A percentile compares a stretch with the other conserved stretches of the same genome.
Evolutionary conservation across 768 basidiomycete species (phyloP).

Genomic region (Leccinum variicolor): DNA sequence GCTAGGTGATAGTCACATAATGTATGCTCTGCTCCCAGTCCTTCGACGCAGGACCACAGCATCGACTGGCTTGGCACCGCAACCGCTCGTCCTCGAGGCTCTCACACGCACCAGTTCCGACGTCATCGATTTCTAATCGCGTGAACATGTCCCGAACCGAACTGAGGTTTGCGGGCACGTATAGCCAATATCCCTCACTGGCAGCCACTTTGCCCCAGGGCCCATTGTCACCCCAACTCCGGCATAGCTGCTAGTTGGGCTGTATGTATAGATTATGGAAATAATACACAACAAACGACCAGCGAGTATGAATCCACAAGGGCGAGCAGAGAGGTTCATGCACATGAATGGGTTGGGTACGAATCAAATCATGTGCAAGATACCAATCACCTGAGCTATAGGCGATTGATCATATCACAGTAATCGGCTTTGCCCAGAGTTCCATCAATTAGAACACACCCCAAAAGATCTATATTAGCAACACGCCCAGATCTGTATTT

Average conservation of each 20-base stretch:
- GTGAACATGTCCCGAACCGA: neutral
- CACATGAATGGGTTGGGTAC: neutral
- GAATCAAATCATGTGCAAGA: neutral
- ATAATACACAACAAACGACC: neutral
- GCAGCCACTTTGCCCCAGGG: neutral
- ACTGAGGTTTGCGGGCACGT: slow-evolving; percentile 12
- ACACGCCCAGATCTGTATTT: neutral
- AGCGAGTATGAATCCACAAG: neutral
- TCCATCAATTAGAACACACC: neutral
- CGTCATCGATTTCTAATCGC: neutral
- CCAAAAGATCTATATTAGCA: neutral
- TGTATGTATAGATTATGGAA: neutral
- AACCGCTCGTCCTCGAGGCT: neutral
- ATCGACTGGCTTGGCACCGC: neutral
- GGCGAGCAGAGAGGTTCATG: neutral
- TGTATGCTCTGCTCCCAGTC: neutral
- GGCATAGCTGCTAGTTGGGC: neutral
- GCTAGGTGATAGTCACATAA: neutral
- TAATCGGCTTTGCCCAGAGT: neutral
- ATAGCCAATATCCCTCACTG: slow-evolving; percentile 21
- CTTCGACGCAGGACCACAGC: neutral
- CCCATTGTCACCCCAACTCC: slow-evolving; percentile 13
- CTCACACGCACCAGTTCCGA: neutral
- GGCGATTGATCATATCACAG: neutral
- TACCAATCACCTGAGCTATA: neutral